phyloP scores from a whole-genome alignment of 306 rosid species.

The Acacia confusa region DNA sequence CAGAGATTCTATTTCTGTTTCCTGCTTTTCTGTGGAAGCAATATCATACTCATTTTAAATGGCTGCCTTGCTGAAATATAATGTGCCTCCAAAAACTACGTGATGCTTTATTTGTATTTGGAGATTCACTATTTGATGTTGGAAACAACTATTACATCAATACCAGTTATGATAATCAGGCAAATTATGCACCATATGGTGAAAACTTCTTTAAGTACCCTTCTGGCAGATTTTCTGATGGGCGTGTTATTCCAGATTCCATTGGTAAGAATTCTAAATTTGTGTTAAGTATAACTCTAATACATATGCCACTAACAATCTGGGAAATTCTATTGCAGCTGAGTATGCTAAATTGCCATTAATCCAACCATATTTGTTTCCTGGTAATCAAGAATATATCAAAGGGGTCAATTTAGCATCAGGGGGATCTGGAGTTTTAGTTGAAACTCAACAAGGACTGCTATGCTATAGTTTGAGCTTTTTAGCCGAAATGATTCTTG shows the following conservation, averaged over 20 bases:
- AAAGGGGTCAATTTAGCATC: slow-evolving; percentile 72
- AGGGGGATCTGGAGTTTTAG: slow-evolving; percentile 65
- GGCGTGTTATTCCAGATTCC: slow-evolving; percentile 50
- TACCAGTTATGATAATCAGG: not conserved
- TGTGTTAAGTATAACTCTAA: not conserved
- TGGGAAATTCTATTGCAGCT: slow-evolving; percentile 38
- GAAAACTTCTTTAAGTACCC: slow-evolving; percentile 52
- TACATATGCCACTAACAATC: not conserved
- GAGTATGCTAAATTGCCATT: slow-evolving; percentile 52
- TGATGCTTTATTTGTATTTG: slow-evolving; percentile 49
- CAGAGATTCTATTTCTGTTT: not conserved
- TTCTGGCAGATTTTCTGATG: slow-evolving; percentile 50
- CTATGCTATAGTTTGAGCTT: slow-evolving; percentile 13
- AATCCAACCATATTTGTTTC: slow-evolving; percentile 50
- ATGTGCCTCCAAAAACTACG: slow-evolving; percentile 23
- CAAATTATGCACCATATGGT: slow-evolving; percentile 51
- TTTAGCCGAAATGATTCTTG: not conserved
- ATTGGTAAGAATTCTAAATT: slow-evolving; percentile 31
- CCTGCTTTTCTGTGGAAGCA: slow-evolving; percentile 7
- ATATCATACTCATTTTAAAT: not conserved
- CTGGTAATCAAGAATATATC: slow-evolving; percentile 29
- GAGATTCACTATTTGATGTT: slow-evolving; percentile 54
- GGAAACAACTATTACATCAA: slow-evolving; percentile 62
- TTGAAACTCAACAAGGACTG: slow-evolving; percentile 45
- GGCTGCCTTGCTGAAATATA: not conserved